phyloP scores from a whole-genome alignment of 1,284 basidiomycete species.

The Rhodofomes roseus region DNA sequence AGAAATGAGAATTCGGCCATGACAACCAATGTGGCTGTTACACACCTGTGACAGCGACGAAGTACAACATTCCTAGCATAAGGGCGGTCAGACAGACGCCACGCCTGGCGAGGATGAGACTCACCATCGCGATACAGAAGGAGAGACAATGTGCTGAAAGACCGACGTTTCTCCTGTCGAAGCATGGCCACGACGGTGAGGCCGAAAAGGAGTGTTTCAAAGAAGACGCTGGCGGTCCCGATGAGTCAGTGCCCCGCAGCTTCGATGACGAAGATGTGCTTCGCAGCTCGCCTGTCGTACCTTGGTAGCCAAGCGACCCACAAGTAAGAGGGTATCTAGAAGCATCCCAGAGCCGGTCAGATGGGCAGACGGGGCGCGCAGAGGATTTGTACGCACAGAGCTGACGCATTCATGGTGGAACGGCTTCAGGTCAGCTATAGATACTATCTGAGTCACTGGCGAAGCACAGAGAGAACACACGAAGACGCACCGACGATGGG shows the following conservation, averaged over 20 bases:
- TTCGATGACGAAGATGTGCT: no score
- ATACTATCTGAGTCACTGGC: neutral
- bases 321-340: conserved; percentile 25
- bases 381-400: conserved; percentile 13
- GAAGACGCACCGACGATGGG: conserved; percentile 23
- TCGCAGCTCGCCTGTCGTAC: no score
- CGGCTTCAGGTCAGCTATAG: conserved; percentile 22
- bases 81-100: neutral
- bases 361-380: neutral
- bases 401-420: conserved; percentile 26
- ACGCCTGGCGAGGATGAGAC: neutral
- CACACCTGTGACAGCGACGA: conserved; percentile 27
- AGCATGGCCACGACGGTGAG: conserved; percentile 26
- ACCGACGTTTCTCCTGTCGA: conserved; percentile 19
- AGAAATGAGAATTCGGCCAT: neutral
- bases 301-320: conserved; percentile 30
- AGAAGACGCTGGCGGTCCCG: conserved; percentile 19
- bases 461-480: neutral
- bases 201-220: conserved; percentile 29
- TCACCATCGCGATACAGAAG: conserved; percentile 30
- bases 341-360: neutral
- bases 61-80: conserved; percentile 27
- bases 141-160: conserved; percentile 23
- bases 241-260: neutral
- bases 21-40: neutral